A percentile compares a stretch with the other conserved stretches of the same genome.
Conservation (phyloP, 2,329 filamentous ascomycete species). For the Colletotrichum eleusines region DNA sequence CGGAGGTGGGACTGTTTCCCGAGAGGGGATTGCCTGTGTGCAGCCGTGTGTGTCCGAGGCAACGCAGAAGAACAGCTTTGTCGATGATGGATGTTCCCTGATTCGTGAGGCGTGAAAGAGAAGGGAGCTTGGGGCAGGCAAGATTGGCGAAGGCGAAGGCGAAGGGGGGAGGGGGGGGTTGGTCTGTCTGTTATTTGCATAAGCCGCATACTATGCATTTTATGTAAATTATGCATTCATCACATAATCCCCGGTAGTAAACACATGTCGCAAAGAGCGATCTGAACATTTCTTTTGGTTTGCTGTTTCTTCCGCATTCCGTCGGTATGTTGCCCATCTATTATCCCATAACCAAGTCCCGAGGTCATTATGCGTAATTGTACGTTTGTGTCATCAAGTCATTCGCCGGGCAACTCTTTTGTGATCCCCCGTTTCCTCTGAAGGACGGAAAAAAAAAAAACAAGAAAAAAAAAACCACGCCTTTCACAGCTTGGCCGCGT, state of each 20-base stretch:
- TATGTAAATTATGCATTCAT: background rate
- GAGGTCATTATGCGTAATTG: conserved; percentile 30
- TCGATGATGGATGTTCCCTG: conserved; percentile 11
- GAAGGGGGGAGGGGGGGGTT: background rate
- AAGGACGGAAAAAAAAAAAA: no score
- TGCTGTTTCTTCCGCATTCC: background rate
- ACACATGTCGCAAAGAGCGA: no score
- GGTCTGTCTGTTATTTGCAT: background rate
- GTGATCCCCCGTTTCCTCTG: accelerated
- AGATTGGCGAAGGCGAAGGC: conserved; percentile 8
- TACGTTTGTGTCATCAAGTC: conserved; percentile 37
- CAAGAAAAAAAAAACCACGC: no score
- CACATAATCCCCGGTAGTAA: background rate
- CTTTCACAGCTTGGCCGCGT: conserved; percentile 36
- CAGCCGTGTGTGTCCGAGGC: conserved; percentile 17
- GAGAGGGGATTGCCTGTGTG: background rate
- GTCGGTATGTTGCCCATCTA: conserved; percentile 9
- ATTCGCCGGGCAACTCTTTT: background rate
- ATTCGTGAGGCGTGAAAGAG: background rate
- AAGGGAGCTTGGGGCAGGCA: conserved; percentile 12
- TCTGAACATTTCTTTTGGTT: background rate
- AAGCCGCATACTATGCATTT: background rate
- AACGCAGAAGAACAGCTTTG: background rate
- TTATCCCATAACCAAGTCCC: background rate
- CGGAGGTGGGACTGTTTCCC: background rate